A percentile compares a stretch with the other conserved stretches of the same genome.
Conservation (phyloP, 2,329 filamentous ascomycete genomes). For the Venturia pyrina region DNA sequence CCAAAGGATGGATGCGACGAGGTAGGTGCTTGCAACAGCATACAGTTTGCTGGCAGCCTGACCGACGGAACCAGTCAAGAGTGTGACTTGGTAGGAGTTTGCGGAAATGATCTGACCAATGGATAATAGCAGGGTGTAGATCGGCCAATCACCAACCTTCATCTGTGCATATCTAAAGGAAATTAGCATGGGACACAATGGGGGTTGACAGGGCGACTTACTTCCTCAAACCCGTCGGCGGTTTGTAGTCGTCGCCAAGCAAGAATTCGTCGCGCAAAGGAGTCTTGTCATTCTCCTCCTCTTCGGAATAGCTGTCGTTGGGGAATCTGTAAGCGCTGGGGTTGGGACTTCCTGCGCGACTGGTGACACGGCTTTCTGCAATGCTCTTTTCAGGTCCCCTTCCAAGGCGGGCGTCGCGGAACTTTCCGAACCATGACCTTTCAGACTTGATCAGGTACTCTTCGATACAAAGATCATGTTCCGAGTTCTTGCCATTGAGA, state of each 20-base stretch:
- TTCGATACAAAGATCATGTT: conserved; percentile 52
- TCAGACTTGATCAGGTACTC: conserved; percentile 55
- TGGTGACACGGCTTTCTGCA: background rate
- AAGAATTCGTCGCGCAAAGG: conserved; percentile 15
- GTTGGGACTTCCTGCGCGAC: background rate
- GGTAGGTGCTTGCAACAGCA: conserved; percentile 49
- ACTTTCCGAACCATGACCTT: conserved; percentile 57
- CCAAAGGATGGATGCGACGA: conserved; percentile 49
- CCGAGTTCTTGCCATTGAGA: conserved; percentile 35
- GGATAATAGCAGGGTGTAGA: conserved; percentile 52
- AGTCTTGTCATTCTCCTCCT: conserved; percentile 7
- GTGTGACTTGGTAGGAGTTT: conserved; percentile 58
- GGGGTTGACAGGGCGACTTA: conserved; percentile 11
- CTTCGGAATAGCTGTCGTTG: conserved; percentile 28
- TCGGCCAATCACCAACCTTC: conserved; percentile 53
- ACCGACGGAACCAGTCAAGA: conserved; percentile 54
- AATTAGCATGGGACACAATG: background rate
- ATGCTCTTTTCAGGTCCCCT: background rate
- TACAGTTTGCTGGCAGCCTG: conserved; percentile 51
- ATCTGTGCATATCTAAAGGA: conserved; percentile 19
- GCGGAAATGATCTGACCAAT: conserved; percentile 54
- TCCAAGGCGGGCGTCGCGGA: conserved; percentile 5
- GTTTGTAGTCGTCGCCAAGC: conserved; percentile 18
- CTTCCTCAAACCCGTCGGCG: conserved; percentile 18
- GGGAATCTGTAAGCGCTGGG: conserved; percentile 18